Percentiles rank a stretch among this genome's conserved stretches.
phyloP scores from a whole-genome alignment of 257 asterid species.

The Solanum paucissectum region DNA sequence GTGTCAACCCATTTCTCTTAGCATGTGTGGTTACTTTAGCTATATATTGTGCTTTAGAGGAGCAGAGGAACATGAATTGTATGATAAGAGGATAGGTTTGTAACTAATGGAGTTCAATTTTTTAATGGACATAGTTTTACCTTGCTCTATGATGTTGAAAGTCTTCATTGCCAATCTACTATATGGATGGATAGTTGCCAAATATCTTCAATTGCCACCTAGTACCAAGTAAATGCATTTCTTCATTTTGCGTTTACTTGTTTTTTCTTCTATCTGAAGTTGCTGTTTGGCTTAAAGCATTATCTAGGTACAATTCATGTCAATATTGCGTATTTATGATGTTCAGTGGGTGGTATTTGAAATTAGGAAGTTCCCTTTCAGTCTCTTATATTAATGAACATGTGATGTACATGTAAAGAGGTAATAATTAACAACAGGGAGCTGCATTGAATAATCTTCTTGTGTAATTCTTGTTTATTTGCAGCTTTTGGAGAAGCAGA shows the following conservation, averaged over 20 bases:
- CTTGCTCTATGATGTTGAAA: not conserved
- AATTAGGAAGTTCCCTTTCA: not conserved
- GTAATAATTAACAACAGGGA: not conserved
- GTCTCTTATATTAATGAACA: not conserved
- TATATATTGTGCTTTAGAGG: not conserved
- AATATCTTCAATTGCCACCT: not conserved
- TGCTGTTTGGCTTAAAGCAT: not conserved
- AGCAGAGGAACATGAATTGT: not conserved
- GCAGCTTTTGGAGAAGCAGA: constrained; percentile 96
- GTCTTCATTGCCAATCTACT: not conserved
- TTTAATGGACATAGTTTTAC: not conserved
- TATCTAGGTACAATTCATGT: not conserved
- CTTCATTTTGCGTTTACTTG: not conserved
- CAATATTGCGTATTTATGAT: not conserved
- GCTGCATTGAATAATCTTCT: not conserved
- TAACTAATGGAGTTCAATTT: not conserved
- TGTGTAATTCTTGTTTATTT: constrained; percentile 20
- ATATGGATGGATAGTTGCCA: not conserved
- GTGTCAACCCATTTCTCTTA: constrained; percentile 15
- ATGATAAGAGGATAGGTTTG: not conserved
- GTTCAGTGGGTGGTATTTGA: not conserved
- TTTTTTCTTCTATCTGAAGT: not conserved
- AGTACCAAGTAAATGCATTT: not conserved
- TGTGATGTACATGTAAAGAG: not conserved
- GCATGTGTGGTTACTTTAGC: not conserved